Conservation (phyloP, 345 rosid species). For the Sisymbrium irio region DNA sequence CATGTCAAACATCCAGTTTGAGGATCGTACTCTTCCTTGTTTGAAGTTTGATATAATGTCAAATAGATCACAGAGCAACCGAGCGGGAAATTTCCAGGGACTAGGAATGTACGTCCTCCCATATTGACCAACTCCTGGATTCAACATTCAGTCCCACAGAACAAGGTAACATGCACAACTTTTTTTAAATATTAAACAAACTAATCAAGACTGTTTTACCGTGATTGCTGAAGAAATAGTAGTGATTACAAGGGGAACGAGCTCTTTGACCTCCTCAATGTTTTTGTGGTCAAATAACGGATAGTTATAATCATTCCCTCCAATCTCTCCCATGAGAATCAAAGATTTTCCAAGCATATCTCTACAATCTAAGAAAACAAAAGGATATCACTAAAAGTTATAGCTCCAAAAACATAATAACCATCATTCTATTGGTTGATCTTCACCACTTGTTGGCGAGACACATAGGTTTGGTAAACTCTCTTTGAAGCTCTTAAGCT, state of each 20-base stretch:
- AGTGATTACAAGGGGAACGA: slow-evolving; percentile 39
- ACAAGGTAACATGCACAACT: not conserved
- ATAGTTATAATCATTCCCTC: slow-evolving; percentile 51
- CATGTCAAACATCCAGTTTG: slow-evolving; percentile 41
- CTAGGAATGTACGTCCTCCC: slow-evolving; percentile 46
- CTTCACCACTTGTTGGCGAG: slow-evolving; percentile 28
- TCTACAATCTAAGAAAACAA: slow-evolving; percentile 25
- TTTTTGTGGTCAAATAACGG: slow-evolving; percentile 13
- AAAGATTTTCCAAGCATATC: slow-evolving; percentile 35
- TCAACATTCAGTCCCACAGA: not conserved
- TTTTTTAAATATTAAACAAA: not conserved
- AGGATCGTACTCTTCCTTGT: slow-evolving; percentile 39
- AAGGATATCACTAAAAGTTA: not conserved
- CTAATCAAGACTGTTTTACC: slow-evolving; percentile 26
- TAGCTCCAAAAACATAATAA: not conserved
- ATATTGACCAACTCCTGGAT: slow-evolving; percentile 43
- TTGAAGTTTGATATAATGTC: slow-evolving; percentile 30
- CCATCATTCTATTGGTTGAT: not conserved
- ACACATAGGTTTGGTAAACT: slow-evolving; percentile 37
- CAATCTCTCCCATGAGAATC: slow-evolving; percentile 59
- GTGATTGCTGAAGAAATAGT: slow-evolving; percentile 37
- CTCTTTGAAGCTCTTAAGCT: slow-evolving; percentile 42
- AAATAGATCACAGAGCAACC: slow-evolving; percentile 41
- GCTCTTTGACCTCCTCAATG: slow-evolving; percentile 23
- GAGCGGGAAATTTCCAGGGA: slow-evolving; percentile 42